Conservation (phyloP, 306 rosid species). For the barrel medic (Medicago truncatula) region MtrunA17r5.0-ANR NC_053044.1:34846001-34846500, state of each 20-base stretch:
- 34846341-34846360: slow-evolving; percentile 5
- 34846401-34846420: background rate
- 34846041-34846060: slow-evolving; percentile 3
- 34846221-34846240: background rate
- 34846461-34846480: background rate
- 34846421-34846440: slow-evolving; percentile 20
- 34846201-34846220: background rate
- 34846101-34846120: background rate
- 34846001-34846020: background rate
- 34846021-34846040: slow-evolving; percentile 7
- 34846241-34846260: slow-evolving; percentile 9
- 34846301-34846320: slow-evolving; percentile 13
- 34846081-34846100: background rate
- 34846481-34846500: slow-evolving; percentile 14
- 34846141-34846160: background rate
- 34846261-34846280: slow-evolving; percentile 20
- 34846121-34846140: background rate
- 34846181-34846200: slow-evolving; percentile 1
- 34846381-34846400: slow-evolving; percentile 12
- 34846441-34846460: slow-evolving; percentile 17
- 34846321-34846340: background rate
- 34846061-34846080: slow-evolving; percentile 8
- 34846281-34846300: slow-evolving; percentile 10
- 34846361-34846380: slow-evolving; percentile 13
- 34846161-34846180: slow-evolving; percentile 34